Base-by-base conservation (phyloP, 192 early-diverging fungal genomes). In the Spinellus fusiger region DNA sequence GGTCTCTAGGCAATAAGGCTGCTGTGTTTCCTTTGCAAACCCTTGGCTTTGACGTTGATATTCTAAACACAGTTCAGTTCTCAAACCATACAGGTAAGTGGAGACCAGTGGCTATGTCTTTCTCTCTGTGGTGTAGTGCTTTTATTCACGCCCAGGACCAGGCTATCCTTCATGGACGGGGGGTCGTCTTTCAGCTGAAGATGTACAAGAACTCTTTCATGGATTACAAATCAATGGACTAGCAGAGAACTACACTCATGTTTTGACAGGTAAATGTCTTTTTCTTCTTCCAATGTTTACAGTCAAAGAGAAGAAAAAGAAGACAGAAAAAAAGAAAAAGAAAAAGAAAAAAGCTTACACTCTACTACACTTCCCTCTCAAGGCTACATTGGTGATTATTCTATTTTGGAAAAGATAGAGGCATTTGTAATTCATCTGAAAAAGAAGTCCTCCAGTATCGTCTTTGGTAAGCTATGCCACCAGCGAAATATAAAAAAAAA, bases 1-100 rank as follows among this genome's bases (percentile, higher is more conserved):
- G n/a, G 35, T 13, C 7, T 44, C 10, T 18, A 72, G 82, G 92
- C 20, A 95, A 98, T 83, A 91, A 93, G 62, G 89, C 92, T 8
- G 90, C 93, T 0, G 91, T 91, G 5, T 94, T 98, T 63, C 93
- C 95, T 0, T 80, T 98, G 15, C 93, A 98, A 73, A 73, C 90
- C 1, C 80, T 94, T 0, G 93, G 92, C 16, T 93, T 84, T 70
- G 89, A 98, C 58, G 95, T 98, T 15, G 93, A 95, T 65, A 88
- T 92, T 2, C 74, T 95, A 48, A 94, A 94, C 79, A 91, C 93
- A 1, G 93, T 98, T 23, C 91, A 91, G 68, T 89, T 98, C 66
- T 92, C 91, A 53, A 98, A 98, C 72, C 95, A 98, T 74, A 91
- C 88, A 7, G 91, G 84, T 84, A 44, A 66, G 58, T 64, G 8